A percentile compares a stretch with the other conserved stretches of the same genome.
These are phyloP conservation scores for Fusarium papillatum DNA, from an alignment of 2,329 filamentous ascomycete genomes.

Conservation along the genomic window DNA sequence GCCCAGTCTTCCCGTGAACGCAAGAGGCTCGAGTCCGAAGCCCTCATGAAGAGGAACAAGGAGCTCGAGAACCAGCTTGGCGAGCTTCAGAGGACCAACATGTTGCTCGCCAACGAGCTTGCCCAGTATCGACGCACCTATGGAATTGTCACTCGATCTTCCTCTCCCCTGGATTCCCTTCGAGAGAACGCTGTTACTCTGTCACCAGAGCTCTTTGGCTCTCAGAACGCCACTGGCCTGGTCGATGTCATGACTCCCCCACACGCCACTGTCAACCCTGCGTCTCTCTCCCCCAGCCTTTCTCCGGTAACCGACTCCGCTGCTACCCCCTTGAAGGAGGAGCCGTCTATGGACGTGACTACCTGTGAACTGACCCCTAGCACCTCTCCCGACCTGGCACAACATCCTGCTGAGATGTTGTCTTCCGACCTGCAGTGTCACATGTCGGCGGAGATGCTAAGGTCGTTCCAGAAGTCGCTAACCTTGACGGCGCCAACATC, in stretches of 20 bases:
- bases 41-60: constrained; percentile 81
- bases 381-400: constrained; percentile 90
- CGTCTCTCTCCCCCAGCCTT: constrained; percentile 71
- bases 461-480: constrained; percentile 59
- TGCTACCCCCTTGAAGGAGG: constrained; percentile 46
- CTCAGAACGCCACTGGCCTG: constrained; percentile 56
- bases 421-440: constrained; percentile 99
- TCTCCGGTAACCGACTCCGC: constrained; percentile 62
- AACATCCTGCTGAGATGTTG: constrained; percentile 99
- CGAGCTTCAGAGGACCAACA: constrained; percentile 69
- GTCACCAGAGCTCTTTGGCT: constrained; percentile 70
- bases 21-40: constrained; percentile 90
- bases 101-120: constrained; percentile 63
- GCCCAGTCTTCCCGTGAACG: constrained; percentile 97
- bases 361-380: constrained; percentile 44
- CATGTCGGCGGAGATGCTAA: constrained; percentile 81
- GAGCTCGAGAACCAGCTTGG: constrained; percentile 75
- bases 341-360: constrained; percentile 40
- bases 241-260: constrained; percentile 55
- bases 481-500: constrained; percentile 54
- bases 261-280: constrained; percentile 70
- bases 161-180: constrained; percentile 58
- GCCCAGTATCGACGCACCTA: constrained; percentile 61
- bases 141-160: constrained; percentile 56
- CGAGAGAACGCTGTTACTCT: constrained; percentile 66